Base-by-base conservation (phyloP, 352 stramenopile species). In the Pythium rhizo-oryzae region DNA sequence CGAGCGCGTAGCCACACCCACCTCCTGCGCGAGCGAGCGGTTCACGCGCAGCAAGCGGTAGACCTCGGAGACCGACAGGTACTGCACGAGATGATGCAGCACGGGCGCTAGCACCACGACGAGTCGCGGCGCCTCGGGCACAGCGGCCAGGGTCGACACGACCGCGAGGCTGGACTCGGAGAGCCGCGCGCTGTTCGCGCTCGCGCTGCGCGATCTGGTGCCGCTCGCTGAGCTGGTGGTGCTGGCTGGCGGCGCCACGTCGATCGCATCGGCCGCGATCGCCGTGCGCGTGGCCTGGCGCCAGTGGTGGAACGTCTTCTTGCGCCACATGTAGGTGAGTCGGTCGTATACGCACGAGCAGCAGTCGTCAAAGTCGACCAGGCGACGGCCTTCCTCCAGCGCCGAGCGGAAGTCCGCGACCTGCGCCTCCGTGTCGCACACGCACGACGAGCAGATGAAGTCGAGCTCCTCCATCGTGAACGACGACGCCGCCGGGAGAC, bases 291-390 rank as follows among this genome's bases (percentile, higher is more conserved):
- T 76, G 3, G 71, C 69, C 59, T 90, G 77, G 19, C 80, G 76
- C 84, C 82, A 92, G 66, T 87, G 82, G 63, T 90, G 78, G 62
- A 92, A 92, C 2, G 76, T 88, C 70, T 91, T 90, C 75, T 92
- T 92, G 62, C 82, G 80, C 74, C 81, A 86, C 78, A 91, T 84
- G 65, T 91, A 90, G 39, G 78, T 88, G 52, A 91, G 69, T 9
- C 84, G 82, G 65, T 91, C 79, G 63, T 90, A 86, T 7, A 88
- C 71, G 50, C 84, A 92, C 19, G 81, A 75, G 61, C 82, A 92
- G 76, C 76, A 89, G 12, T 82, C 76, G 51, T 87, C 80, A 44
- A 78, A 47, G 49, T 76, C 65, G 7, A 81, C 8, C 0, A 69
- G 52, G 15, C 71, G 59, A 15, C 67, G 64, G 12, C 78, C 70